phyloP scores from a whole-genome alignment of 2,329 filamentous ascomycete genomes.

The Talaromyces sp. region DNA sequence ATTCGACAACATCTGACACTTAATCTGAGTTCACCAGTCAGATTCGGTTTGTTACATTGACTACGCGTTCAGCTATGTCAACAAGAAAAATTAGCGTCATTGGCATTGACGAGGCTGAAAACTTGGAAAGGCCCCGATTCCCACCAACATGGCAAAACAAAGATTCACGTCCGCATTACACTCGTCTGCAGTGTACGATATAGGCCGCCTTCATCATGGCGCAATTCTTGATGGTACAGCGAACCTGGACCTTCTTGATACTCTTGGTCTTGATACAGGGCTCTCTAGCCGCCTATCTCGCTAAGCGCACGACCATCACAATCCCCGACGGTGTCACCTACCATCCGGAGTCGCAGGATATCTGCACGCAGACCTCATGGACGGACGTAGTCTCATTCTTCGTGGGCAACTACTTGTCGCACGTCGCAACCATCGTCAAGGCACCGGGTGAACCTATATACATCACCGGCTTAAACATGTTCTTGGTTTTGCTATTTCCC shows the following conservation, averaged over 20 bases:
- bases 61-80: background rate
- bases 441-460: slow-evolving; percentile 30
- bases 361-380: slow-evolving; percentile 15
- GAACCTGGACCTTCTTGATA: background rate
- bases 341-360: slow-evolving; percentile 3
- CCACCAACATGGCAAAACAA: background rate
- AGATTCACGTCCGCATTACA: background rate
- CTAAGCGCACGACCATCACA: background rate
- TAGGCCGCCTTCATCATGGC: background rate
- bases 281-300: background rate
- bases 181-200: background rate
- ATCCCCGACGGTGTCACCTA: background rate
- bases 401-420: slow-evolving; percentile 37
- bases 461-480: slow-evolving; percentile 21
- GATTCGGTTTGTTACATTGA: background rate
- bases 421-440: slow-evolving; percentile 36
- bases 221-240: background rate
- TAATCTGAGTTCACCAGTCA: background rate
- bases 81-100: background rate
- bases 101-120: background rate
- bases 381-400: slow-evolving; percentile 34
- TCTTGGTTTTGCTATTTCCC: slow-evolving; percentile 30
- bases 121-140: background rate
- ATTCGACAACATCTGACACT: background rate
- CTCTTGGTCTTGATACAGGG: background rate